Percentiles rank a stretch among this genome's conserved stretches.
These are phyloP conservation scores for Arachis stenosperma DNA, from an alignment of 306 rosid species.

Conservation along the genomic window DNA sequence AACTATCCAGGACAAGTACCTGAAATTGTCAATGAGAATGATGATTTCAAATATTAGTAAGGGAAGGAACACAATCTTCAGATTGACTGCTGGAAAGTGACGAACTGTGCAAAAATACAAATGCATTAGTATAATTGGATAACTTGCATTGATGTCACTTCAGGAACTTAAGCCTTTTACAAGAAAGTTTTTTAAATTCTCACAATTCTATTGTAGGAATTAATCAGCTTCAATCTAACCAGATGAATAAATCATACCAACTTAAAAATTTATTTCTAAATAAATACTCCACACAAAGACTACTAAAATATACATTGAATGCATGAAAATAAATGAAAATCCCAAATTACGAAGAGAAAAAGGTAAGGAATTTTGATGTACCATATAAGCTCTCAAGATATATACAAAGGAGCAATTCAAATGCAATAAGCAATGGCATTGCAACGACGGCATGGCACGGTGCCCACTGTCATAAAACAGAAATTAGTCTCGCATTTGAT, in stretches of 20 bases:
- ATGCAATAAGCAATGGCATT: conserved; percentile 85
- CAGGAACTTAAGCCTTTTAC: conserved; percentile 26
- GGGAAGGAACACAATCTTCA: conserved; percentile 95
- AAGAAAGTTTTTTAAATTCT: conserved; percentile 25
- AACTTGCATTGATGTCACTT: conserved; percentile 30
- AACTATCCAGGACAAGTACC: conserved; percentile 54
- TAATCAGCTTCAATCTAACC: conserved; percentile 25
- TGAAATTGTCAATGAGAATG: conserved; percentile 88
- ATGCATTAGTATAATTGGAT: conserved; percentile 38
- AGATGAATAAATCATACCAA: conserved; percentile 28
- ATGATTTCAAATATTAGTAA: conserved; percentile 81
- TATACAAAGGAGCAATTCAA: conserved; percentile 97
- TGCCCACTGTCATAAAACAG: conserved; percentile 92
- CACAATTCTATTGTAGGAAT: conserved; percentile 18
- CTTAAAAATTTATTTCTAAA: conserved; percentile 14
- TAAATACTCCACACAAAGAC: conserved; percentile 11
- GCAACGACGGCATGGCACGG: conserved; percentile 98
- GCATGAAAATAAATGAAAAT: conserved; percentile 23
- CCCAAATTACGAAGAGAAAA: conserved; percentile 3
- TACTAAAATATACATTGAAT: conserved; percentile 21
- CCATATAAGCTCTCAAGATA: conserved; percentile 89
- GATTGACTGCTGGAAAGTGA: conserved; percentile 68
- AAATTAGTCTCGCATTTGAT: conserved; percentile 30
- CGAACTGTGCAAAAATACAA: conserved; percentile 55
- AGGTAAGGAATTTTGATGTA: conserved; percentile 42